phyloP scores from a whole-genome alignment of 495 filamentous ascomycete genomes.

The Tuber melanosporum region DNA sequence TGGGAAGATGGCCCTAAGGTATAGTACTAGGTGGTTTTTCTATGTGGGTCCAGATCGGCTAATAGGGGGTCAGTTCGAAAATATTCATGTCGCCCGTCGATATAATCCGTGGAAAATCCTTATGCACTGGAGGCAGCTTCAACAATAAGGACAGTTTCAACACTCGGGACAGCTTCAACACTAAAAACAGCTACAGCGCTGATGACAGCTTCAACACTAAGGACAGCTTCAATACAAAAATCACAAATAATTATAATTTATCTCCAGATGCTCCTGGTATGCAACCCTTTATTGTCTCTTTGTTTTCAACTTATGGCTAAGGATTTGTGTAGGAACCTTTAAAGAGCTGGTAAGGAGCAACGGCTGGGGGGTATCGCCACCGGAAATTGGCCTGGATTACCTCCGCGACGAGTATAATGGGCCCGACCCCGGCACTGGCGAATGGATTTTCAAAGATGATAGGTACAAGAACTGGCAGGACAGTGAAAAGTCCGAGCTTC shows the following conservation, averaged over 20 bases:
- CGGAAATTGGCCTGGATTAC: neutral
- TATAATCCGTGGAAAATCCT: too few relatives aligned
- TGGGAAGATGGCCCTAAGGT: neutral
- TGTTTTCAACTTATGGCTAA: neutral
- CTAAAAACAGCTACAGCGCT: too few relatives aligned
- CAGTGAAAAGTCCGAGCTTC: neutral
- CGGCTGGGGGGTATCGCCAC: neutral
- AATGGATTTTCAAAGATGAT: neutral
- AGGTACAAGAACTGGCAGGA: neutral
- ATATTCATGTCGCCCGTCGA: too few relatives aligned
- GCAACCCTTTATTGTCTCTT: neutral
- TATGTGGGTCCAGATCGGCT: neutral
- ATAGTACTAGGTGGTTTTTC: neutral
- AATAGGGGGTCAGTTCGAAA: neutral
- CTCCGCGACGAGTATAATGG: neutral
- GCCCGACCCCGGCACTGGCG: neutral
- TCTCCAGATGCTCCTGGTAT: neutral
- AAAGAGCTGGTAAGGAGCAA: neutral
- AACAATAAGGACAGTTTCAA: too few relatives aligned
- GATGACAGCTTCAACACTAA: too few relatives aligned
- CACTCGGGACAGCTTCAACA: too few relatives aligned
- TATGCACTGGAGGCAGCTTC: too few relatives aligned
- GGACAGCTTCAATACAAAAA: constrained; percentile 14
- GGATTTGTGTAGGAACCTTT: neutral
- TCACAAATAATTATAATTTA: neutral